Evolutionary conservation across 768 basidiomycete genomes (phyloP), one percentile per base, ranked within the genome.

Genomic region (Auriculariales sp.): DNA sequence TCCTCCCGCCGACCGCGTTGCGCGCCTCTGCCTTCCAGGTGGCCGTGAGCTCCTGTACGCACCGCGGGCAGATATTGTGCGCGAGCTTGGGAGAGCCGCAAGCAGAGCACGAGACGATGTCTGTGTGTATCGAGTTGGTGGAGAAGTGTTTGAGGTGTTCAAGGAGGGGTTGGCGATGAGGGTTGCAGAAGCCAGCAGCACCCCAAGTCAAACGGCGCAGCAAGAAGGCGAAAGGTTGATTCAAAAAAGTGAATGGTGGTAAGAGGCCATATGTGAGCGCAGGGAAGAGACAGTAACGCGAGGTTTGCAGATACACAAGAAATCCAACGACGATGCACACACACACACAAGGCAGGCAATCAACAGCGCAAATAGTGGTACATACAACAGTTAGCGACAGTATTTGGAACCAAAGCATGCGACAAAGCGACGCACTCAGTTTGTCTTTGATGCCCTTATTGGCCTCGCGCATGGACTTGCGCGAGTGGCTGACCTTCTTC

Each of bases 361-460:
- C n/a, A n/a, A n/a, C n/a, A n/a, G n/a, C n/a, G n/a, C n/a, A n/a
- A n/a, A n/a, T n/a, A n/a, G n/a, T n/a, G n/a, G n/a, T n/a, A n/a
- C n/a, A n/a, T n/a, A n/a, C n/a, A 50, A 17, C 22, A 31, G 34
- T 30, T 32, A 32, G 22, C 42, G 14, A 15, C n/a, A 25, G 36
- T 9, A 35, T 9, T 4, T 22, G 30, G 14, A 33, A 15, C 44
- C 30, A 9, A 6, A 19, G 3, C 39, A 25, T 19, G 7, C 7
- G 5, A 44, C 31, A 25, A 19, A 24, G 24, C 17, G 39, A 61
- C 79, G 53, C 59, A 91, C 94, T 91, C 53, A 80, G 80, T 64
- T 90, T 93, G 66, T 97, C 92, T 64, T 92, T 89, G 58, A 95
- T 67, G 1, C 92, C 91, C 65, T 98, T 98, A 65, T 92, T 91